phyloP scores from a whole-genome alignment of 2,329 filamentous ascomycete genomes.

The Aspergillus japonicus region DNA sequence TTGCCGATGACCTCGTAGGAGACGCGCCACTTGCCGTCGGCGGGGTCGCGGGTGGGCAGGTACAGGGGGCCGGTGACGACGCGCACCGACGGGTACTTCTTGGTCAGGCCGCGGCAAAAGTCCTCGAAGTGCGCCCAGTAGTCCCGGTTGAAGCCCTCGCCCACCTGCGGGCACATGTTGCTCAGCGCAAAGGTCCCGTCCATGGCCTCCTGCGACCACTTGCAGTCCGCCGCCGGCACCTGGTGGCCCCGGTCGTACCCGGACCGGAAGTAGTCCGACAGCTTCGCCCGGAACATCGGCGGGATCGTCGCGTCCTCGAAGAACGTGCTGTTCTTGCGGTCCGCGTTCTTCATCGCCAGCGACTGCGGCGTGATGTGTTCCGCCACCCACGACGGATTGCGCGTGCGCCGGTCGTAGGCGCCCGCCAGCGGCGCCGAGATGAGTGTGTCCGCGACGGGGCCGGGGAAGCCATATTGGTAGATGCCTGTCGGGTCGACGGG shows the following conservation, averaged over 20 bases:
- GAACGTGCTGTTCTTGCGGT: slow-evolving; percentile 81
- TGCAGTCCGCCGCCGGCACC: slow-evolving; percentile 92
- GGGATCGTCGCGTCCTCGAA: slow-evolving; percentile 78
- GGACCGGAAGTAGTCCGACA: slow-evolving; percentile 91
- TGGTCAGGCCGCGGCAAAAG: slow-evolving; percentile 83
- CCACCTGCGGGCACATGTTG: slow-evolving; percentile 99
- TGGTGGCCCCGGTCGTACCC: slow-evolving; percentile 97
- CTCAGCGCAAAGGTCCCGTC: slow-evolving; percentile 88
- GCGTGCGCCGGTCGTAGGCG: slow-evolving; percentile 81
- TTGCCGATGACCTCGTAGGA: slow-evolving; percentile 93
- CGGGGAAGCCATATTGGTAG: slow-evolving; percentile 87
- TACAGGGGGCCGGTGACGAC: slow-evolving; percentile 94
- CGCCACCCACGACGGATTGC: slow-evolving; percentile 91
- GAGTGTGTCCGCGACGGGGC: slow-evolving; percentile 80
- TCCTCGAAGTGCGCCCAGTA: slow-evolving; percentile 99
- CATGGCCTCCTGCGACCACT: slow-evolving; percentile 94
- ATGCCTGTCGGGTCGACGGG: slow-evolving; percentile 73
- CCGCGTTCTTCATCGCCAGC: slow-evolving; percentile 69
- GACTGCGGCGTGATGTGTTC: slow-evolving; percentile 95
- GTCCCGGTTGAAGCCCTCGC: slow-evolving; percentile 96
- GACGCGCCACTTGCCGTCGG: slow-evolving; percentile 93
- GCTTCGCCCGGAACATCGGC: slow-evolving; percentile 79
- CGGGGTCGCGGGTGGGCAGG: slow-evolving; percentile 73
- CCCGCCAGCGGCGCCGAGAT: slow-evolving; percentile 75
- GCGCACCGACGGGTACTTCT: slow-evolving; percentile 78